Evolutionary conservation across 2,329 filamentous ascomycete genomes (phyloP), one percentile per base, ranked within the genome.

Genomic region (Colletotrichum orchidophilum): DNA sequence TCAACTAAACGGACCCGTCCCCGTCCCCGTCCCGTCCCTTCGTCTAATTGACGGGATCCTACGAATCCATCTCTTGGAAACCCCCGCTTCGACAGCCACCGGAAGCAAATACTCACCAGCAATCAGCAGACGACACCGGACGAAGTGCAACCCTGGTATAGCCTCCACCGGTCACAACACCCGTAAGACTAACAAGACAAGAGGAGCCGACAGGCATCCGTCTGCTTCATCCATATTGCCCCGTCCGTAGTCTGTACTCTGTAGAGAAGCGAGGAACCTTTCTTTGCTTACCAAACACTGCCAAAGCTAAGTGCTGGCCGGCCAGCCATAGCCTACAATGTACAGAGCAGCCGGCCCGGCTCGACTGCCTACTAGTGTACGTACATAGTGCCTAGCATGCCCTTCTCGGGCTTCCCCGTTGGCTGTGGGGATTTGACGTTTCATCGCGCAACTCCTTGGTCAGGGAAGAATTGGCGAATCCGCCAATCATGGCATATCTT

Each of bases 1-100:
- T 46, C 63, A 57, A 61, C 27, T 50, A 18, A 29, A 11, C 55
- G 53, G 46, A 54, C 57, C 35, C 26, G 12, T 33, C 58, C 58
- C 57, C 55, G 53, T 33, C 46, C 57, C 35, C 26, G 12, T 33
- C 58, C 58, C 57, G 29, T 62, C 24, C 64, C 64, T 67, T 35
- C 29, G 39, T 66, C 67, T 59, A 63, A 71, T 71, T 70, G 64
- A 71, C 52, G 68, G 66, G 68, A 68, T 67, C 39, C 49, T 35
- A 29, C 11, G 29, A 67, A 31, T 35, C 39, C 67, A 57, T 61
- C 24, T 55, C 7, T 61, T 33, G 27, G 26, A 35, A 15, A 33
- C 53, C 64, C 54, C 67, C 21, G 55, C 35, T 55, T 66, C 31
- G 31, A 39, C 29, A 55, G 33, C 55, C 55, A 55, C 57, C 67